Evolutionary conservation across 345 rosid species (phyloP).

Genomic region (Limnanthes douglasii): DNA sequence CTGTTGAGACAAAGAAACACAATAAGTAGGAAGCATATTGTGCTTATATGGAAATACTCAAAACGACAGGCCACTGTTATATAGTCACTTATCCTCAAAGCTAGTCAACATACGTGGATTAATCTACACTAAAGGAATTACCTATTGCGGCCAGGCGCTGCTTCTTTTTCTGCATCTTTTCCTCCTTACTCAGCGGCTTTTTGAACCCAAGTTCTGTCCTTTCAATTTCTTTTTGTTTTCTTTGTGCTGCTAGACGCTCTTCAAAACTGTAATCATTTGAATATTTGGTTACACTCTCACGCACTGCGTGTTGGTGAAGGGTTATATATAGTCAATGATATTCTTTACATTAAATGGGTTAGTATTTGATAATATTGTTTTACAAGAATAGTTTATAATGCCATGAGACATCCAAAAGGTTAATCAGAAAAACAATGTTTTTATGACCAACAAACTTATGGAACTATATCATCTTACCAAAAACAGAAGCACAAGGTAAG

Average conservation of each 20-base stretch:
- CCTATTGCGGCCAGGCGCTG: slow-evolving; percentile 96
- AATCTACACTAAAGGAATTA: slow-evolving; percentile 13
- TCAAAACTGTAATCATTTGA: slow-evolving; percentile 79
- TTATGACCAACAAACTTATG: too few species aligned
- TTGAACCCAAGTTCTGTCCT: slow-evolving; percentile 84
- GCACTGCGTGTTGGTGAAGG: too few species aligned
- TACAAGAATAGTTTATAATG: too few species aligned
- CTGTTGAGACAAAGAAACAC: slow-evolving; percentile 28
- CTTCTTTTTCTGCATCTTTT: slow-evolving; percentile 84
- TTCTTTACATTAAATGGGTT: too few species aligned
- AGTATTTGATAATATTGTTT: too few species aligned
- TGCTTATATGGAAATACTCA: neutral
- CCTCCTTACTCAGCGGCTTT: slow-evolving; percentile 75
- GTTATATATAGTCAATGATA: too few species aligned
- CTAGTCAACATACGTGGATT: neutral
- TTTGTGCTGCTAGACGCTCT: slow-evolving; percentile 89
- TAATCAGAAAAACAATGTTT: too few species aligned
- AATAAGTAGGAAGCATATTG: slow-evolving; percentile 7
- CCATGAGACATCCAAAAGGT: too few species aligned
- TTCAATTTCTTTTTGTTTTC: slow-evolving; percentile 69
- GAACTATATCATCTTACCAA: too few species aligned
- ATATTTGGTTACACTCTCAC: too few species aligned
- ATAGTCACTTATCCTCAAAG: neutral
- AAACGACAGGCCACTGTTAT: neutral
- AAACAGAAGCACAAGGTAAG: too few species aligned